phyloP scores from a whole-genome alignment of 129 eudicot genomes.

The Deinandra increscens region DNA sequence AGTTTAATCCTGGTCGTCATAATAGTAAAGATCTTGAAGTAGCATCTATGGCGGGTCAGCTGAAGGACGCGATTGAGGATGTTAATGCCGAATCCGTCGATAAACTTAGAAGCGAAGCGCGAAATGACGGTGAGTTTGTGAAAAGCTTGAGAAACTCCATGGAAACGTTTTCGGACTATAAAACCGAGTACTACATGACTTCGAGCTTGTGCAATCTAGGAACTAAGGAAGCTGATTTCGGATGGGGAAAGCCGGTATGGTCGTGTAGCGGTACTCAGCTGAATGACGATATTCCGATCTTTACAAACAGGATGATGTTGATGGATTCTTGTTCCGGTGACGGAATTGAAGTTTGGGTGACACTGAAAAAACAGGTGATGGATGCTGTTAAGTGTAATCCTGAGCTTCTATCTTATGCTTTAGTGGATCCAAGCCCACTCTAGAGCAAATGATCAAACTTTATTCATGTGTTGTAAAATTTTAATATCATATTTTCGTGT shows the following conservation, averaged over 20 bases:
- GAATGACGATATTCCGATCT: not conserved
- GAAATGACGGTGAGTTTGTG: not conserved
- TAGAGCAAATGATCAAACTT: not conserved
- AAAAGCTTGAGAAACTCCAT: not conserved
- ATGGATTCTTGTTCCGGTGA: constrained; percentile 21
- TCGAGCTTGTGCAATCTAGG: constrained; percentile 15
- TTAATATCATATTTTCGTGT: too few relatives aligned
- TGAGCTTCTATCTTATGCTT: constrained; percentile 24
- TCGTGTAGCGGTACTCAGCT: not conserved
- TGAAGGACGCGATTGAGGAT: not conserved
- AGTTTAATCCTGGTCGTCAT: constrained; percentile 1
- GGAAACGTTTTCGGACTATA: not conserved
- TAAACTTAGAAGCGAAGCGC: not conserved
- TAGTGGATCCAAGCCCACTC: constrained; percentile 28
- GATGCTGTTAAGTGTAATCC: constrained; percentile 16
- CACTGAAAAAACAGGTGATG: constrained; percentile 30
- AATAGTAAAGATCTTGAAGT: not conserved
- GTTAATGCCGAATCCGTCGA: constrained; percentile 19
- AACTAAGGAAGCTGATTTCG: constrained; percentile 16
- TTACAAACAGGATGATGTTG: constrained; percentile 19
- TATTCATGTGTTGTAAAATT: not conserved
- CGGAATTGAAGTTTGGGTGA: constrained; percentile 35
- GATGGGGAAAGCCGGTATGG: constrained; percentile 30
- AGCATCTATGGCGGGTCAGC: constrained; percentile 2
- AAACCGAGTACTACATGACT: not conserved